Evolutionary conservation across 2,329 filamentous ascomycete species (phyloP), one percentile per base, ranked within the genome.

Genomic region (Didymella exigua): DNA sequence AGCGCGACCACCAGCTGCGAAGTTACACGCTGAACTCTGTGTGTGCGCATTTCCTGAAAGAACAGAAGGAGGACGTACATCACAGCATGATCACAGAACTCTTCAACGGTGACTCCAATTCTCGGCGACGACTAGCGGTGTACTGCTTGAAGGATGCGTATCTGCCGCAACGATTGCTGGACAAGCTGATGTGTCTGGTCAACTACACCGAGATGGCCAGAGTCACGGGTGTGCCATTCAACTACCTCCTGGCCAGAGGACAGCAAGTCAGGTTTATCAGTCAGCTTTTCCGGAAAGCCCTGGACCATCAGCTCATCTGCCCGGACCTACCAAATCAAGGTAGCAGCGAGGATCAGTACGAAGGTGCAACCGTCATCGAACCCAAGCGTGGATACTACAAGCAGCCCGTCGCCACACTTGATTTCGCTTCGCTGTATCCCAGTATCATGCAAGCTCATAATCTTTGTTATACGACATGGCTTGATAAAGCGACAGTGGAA

Each of bases 141-240:
- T 99, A 99, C 79, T 99, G 95, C 77, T 77, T 99, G 62, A 99
- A 99, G 76, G 96, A 99, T 78, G 95, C 95, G 0, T 99, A 96
- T 68, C 82, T 99, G 3, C 95, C 95, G 1, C 93, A 98, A 70
- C 82, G 96, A 56, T 77, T 99, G 46, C 93, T 99, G 87, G 95
- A 99, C 72, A 99, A 99, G 75, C 82, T 99, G 23, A 98, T 96
- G 71, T 98, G 95, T 76, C 81, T 99, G n/a, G 90, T 96, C 77
- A 99, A 99, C 74, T 98, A 98, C 70, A 98, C 95, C 0, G 95
- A 99, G 78, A 99, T 99, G 95, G 93, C 95, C 54, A 95, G 95
- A 85, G 95, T 99, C 77, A 99, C 96, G 23, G 95, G 95, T 66
- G 93, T 99, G 4, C 95, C 95, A 0, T 99, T 99, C 81, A 98